Evolutionary conservation across 139 green algal genomes (phyloP).

Genomic region (Spirogloea muscicola): DNA sequence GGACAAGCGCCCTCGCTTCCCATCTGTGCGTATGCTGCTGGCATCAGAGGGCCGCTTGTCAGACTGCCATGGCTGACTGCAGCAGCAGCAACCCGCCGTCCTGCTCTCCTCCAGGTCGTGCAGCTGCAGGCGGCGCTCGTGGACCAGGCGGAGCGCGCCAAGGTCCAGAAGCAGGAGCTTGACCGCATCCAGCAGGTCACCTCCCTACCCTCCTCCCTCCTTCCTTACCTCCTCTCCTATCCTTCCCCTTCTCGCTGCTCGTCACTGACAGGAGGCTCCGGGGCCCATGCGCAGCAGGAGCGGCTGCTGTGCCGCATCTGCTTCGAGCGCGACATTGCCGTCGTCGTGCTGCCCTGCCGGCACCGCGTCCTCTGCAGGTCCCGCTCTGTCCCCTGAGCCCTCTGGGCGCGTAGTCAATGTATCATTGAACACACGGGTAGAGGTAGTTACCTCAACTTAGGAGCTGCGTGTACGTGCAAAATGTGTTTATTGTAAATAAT

Average conservation of each 20-base stretch:
- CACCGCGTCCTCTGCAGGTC: slow-evolving; percentile 9
- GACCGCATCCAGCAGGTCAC: slow-evolving; percentile 16
- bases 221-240: neutral
- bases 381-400: too few species aligned
- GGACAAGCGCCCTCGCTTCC: neutral
- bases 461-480: too few species aligned
- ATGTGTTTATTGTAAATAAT: too few species aligned
- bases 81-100: too few species aligned
- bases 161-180: slow-evolving; percentile 21
- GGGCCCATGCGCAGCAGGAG: slow-evolving; percentile 3
- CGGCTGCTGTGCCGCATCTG: slow-evolving; percentile 22
- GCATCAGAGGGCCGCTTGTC: neutral
- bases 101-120: neutral
- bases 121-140: slow-evolving; percentile 17
- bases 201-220: neutral
- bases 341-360: slow-evolving; percentile 24
- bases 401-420: too few species aligned
- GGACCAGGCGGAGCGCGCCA: slow-evolving; percentile 22
- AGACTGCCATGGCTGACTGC: too few species aligned
- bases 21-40: neutral
- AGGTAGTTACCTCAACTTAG: too few species aligned
- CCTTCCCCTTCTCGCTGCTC: neutral
- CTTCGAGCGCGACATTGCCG: slow-evolving; percentile 24
- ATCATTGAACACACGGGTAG: too few species aligned
- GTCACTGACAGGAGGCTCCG: neutral